Percentiles rank a stretch among this genome's conserved stretches.
Conservation (phyloP, 495 filamentous ascomycete genomes). For the Choiromyces venosus region DNA sequence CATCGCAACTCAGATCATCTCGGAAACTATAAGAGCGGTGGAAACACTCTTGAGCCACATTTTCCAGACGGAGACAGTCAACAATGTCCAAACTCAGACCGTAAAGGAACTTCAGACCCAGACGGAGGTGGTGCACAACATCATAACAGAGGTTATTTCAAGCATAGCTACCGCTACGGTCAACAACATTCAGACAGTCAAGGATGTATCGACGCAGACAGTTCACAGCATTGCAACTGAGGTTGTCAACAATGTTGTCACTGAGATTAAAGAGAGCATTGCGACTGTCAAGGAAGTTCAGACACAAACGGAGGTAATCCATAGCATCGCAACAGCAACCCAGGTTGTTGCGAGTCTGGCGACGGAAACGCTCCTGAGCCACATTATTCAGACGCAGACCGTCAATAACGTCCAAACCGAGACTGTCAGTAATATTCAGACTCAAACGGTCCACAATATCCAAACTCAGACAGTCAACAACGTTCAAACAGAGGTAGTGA, state of each 20-base stretch:
- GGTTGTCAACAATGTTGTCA: constrained; percentile 16
- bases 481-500: constrained; percentile 27
- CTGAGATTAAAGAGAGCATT: constrained; percentile 10
- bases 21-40: constrained; percentile 7
- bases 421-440: constrained; percentile 8
- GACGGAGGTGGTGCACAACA: neutral
- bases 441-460: constrained; percentile 14
- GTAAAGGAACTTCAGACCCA: constrained; percentile 5
- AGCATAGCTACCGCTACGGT: constrained; percentile 23
- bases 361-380: constrained; percentile 15
- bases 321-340: constrained; percentile 12
- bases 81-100: constrained; percentile 13
- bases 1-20: constrained; percentile 17
- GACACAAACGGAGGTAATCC: constrained; percentile 19
- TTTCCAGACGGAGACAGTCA: constrained; percentile 14
- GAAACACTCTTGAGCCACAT: neutral
- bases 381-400: constrained; percentile 12
- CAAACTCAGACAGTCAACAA: constrained; percentile 22
- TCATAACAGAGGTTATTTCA: constrained; percentile 9
- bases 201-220: constrained; percentile 1
- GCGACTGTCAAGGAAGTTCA: constrained; percentile 17
- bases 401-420: constrained; percentile 23
- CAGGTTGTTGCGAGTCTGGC: constrained; percentile 15
- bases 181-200: constrained; percentile 11
- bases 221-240: constrained; percentile 16